phyloP scores from a whole-genome alignment of 306 rosid genomes.

The Spatholobus suberectus region DNA sequence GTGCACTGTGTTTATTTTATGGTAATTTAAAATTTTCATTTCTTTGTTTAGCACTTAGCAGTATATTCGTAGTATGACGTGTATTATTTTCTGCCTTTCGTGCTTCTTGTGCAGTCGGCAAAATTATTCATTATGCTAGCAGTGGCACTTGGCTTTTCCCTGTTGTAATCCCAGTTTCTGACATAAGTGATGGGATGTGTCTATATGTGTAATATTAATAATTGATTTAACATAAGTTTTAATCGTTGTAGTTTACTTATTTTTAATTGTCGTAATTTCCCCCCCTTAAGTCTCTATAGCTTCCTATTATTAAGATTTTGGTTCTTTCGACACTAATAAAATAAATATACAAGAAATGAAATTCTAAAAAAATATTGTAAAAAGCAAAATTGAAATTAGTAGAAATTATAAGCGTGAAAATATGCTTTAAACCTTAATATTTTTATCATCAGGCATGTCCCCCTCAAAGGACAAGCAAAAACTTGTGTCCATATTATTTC shows the following conservation, averaged over 20 bases:
- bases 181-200: slow-evolving; percentile 45
- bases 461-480: not conserved
- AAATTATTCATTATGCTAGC: slow-evolving; percentile 20
- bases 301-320: not conserved
- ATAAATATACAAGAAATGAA: too few species aligned
- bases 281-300: too few species aligned
- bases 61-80: not conserved
- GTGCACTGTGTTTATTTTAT: not conserved
- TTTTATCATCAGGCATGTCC: not conserved
- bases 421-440: not conserved
- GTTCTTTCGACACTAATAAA: too few species aligned
- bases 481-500: slow-evolving; percentile 17
- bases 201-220: slow-evolving; percentile 11
- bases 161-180: slow-evolving; percentile 33
- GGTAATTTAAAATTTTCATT: not conserved
- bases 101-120: slow-evolving; percentile 15
- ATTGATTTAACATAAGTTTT: not conserved
- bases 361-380: too few species aligned
- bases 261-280: too few species aligned
- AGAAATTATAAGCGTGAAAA: not conserved
- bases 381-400: not conserved
- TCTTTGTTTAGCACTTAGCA: not conserved
- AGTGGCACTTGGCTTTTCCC: not conserved
- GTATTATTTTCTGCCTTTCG: not conserved
- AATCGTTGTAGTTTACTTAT: not conserved